Base-by-base conservation (phyloP, 345 rosid species). In the Rubroshorea leprosula region DNA sequence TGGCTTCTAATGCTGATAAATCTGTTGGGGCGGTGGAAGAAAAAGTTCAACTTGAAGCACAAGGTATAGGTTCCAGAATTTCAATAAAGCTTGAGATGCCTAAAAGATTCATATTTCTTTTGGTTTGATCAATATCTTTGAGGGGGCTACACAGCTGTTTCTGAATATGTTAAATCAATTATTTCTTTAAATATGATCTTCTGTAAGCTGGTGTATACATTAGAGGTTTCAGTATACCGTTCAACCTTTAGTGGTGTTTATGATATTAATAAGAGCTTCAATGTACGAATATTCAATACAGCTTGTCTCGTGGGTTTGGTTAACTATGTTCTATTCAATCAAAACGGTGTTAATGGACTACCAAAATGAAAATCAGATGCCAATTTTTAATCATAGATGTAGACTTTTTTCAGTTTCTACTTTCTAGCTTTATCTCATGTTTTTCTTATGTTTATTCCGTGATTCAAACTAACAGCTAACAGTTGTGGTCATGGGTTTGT, bases 31-130 rank as follows among this genome's bases (percentile, higher is more conserved):
- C 45, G 15, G 54, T 58, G 9, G 75, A 76, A 53, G 55, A 73
- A 50, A 68, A 64, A 58, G 74, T 51, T 38, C 82, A 72, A 57
- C 50, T 61, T 69, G 76, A 66, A 23, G 58, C 68, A 5, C 83
- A 76, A 78, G 91, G 91, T 87, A 63, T 44, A 54, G n/a, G 6
- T 44, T 14, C 47, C n/a, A 44, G 14, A 10, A 4, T 44, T 16
- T 44, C 17, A 44, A 44, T 44, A 15, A 14, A 44, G 41, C 41
- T 35, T 35, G 11, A 35, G 41, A 35, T 35, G 7, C 7, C 41
- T 35, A 13, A 13, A 35, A 35, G 12, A 35, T 8, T 35, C n/a
- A n/a, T n/a, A n/a, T n/a, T n/a, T 6, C 12, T 35, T 35, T 35
- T 35, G 41, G 1, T 2, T 35, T 13, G 1, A 35, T 35, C 41